Base-by-base conservation (phyloP, 768 basidiomycete genomes). In the Calocera viscosa region DNA sequence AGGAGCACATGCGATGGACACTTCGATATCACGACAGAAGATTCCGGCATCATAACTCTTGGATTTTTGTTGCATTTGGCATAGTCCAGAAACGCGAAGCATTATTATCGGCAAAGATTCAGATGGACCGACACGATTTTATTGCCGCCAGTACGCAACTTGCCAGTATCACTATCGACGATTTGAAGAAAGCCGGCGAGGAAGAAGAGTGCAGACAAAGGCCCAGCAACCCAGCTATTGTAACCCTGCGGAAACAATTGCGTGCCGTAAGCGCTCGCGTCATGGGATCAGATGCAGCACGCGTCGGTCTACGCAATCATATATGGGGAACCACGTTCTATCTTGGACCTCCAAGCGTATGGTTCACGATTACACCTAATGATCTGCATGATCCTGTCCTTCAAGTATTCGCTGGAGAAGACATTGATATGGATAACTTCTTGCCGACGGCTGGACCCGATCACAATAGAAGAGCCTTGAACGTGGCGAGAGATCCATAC, bases 401-500 rank as follows among this genome's bases (percentile, higher is more conserved):
- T 0, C 81, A 82, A 65, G 74, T 82, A 0, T 72, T 83, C 12
- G 74, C 77, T 0, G 81, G 82, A 0, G 74, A 74, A 32, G 70
- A 79, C 0, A 82, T 84, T 8, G 72, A 83, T 64, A 65, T 83
- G 8, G 78, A 84, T 64, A 0, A 68, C 0, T 82, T 82, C 63
- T 2, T 68, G 1, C 30, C 66, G 0, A 70, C 71, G 0, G 39
- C 67, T 1, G 77, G 78, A 0, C 78, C 78, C 0, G 68, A 70
- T 26, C 63, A 43, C 0, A 47, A 68, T 0, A 63, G 69, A 34
- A 70, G 77, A 0, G 70, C 71, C 0, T 30, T 66, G 0, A 78
- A 75, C 40, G 74, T 81, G 8, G 77, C 79, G 0, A 33, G 30
- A 0, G 78, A 82, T 69, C 80, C 80, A 1, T 81, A 73, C 67